These are phyloP conservation scores for Syzygium oleosum DNA, from an alignment of 345 rosid genomes.

Conservation along the genomic window DNA sequence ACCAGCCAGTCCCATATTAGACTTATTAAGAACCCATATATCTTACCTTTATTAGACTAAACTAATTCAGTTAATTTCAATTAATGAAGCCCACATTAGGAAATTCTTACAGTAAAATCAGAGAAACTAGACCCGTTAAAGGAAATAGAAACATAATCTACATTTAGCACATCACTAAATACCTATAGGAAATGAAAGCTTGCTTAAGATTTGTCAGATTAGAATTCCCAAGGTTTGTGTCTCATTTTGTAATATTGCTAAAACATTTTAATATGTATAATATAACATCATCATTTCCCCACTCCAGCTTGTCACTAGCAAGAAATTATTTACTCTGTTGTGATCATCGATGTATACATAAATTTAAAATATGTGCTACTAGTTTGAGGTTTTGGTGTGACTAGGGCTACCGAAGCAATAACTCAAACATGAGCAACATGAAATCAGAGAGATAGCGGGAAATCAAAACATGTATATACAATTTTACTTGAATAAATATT, in stretches of 20 bases:
- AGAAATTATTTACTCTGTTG: too few relatives aligned
- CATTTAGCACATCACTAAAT: neutral
- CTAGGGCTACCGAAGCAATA: neutral
- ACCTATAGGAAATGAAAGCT: neutral
- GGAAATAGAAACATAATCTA: too few relatives aligned
- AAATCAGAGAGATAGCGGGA: neutral
- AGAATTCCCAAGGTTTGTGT: neutral
- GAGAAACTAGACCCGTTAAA: too few relatives aligned
- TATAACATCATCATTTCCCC: neutral
- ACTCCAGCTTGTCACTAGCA: neutral
- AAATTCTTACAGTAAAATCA: too few relatives aligned
- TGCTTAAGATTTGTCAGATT: neutral
- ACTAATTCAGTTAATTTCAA: too few relatives aligned
- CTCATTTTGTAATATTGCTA: too few relatives aligned
- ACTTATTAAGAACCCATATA: too few relatives aligned
- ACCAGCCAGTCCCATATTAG: too few relatives aligned
- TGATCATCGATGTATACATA: neutral
- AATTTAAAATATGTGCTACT: neutral
- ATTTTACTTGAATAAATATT: too few relatives aligned
- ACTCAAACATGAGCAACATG: neutral
- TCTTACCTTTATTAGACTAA: too few relatives aligned
- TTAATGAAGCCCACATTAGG: too few relatives aligned
- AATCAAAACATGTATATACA: neutral
- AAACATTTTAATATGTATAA: too few relatives aligned
- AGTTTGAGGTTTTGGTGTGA: neutral